Evolutionary conservation across 768 basidiomycete species (phyloP).

Genomic region (Mycena latifolia): DNA sequence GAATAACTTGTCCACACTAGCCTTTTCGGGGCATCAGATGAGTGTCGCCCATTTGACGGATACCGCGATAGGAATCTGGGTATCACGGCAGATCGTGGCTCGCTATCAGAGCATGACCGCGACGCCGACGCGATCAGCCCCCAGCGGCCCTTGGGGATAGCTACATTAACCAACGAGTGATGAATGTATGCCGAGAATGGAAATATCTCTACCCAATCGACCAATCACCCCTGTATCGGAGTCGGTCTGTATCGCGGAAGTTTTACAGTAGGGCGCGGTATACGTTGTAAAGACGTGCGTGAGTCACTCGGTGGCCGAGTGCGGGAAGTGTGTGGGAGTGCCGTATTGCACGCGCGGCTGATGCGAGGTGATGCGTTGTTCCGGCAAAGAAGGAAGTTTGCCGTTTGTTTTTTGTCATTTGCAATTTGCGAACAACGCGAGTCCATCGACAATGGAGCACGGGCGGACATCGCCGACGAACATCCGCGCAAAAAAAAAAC

Average conservation of each 20-base stretch:
- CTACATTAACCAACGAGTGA: no score
- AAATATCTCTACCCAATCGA: no score
- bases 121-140: constrained; percentile 1
- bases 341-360: not conserved
- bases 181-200: no score
- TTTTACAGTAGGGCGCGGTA: no score
- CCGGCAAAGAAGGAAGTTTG: not conserved
- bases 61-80: not conserved
- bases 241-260: no score
- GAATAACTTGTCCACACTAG: constrained; percentile 5
- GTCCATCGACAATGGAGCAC: not conserved
- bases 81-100: not conserved
- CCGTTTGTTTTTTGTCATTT: not conserved
- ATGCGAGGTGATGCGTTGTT: constrained; percentile 14
- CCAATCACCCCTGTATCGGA: no score
- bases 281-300: no score
- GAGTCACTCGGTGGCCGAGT: no score
- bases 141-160: constrained; percentile 6
- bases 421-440: constrained; percentile 1
- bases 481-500: no score
- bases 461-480: not conserved
- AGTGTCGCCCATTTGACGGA: not conserved
- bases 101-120: constrained; percentile 5
- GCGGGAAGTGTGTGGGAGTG: constrained; percentile 1
- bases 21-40: constrained; percentile 26